These are phyloP conservation scores for Pouteria glomerata DNA, from an alignment of 148 eudicot genomes.

Conservation along the genomic window DNA sequence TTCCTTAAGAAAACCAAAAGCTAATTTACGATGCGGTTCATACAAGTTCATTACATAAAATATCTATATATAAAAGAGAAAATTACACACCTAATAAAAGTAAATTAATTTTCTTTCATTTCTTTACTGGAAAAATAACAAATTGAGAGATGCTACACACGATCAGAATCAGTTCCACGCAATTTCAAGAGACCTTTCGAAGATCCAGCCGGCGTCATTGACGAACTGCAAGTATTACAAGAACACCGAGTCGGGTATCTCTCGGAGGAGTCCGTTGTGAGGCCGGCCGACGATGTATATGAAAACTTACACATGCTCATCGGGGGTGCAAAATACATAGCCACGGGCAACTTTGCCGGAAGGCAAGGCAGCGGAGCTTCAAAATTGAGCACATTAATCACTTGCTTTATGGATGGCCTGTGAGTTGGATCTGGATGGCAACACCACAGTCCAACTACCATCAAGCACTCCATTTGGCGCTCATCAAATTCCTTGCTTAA, in stretches of 20 bases:
- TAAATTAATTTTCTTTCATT: too few relatives aligned
- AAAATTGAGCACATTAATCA: constrained; percentile 19
- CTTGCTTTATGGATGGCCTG: constrained; percentile 20
- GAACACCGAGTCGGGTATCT: constrained; percentile 1
- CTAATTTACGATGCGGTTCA: too few relatives aligned
- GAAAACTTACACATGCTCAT: constrained; percentile 16
- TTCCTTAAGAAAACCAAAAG: too few relatives aligned
- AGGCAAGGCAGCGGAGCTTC: constrained; percentile 18
- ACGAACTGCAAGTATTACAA: neutral
- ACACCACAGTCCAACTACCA: constrained; percentile 25
- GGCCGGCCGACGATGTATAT: constrained; percentile 10
- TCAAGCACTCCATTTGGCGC: constrained; percentile 16
- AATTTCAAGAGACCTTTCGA: neutral
- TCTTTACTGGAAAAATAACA: neutral
- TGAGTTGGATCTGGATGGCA: constrained; percentile 12
- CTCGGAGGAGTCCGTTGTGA: neutral
- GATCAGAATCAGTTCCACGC: neutral
- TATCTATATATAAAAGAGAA: too few relatives aligned
- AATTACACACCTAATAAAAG: too few relatives aligned
- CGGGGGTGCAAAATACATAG: constrained; percentile 20
- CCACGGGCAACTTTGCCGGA: constrained; percentile 14
- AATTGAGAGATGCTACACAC: neutral
- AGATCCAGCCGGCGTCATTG: neutral
- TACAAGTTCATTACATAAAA: too few relatives aligned
- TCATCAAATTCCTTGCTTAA: constrained; percentile 9